Evolutionary conservation across 2,329 filamentous ascomycete genomes (phyloP), one percentile per base, ranked within the genome.

Genomic region (Chrysosphaeria jannelii): DNA sequence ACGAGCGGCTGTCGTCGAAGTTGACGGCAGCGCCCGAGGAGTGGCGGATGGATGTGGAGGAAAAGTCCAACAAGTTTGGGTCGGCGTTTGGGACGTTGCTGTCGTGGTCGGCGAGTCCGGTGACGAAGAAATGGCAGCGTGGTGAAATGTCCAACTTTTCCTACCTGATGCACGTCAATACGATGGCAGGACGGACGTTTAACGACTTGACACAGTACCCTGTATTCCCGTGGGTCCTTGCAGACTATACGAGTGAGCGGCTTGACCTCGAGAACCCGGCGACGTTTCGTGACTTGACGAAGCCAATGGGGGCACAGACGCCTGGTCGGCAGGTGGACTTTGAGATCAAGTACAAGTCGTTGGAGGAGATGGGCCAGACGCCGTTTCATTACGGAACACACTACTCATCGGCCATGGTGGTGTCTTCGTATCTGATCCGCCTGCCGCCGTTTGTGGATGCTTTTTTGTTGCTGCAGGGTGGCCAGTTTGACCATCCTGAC

Each of bases 71-170:
- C 33, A 53, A 54, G 1, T 56, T 97, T 18, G 75, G 81, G 0
- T 78, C 74, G 9, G 81, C 81, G 35, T 79, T 93, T 35, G 78
- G 75, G 12, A 90, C 67, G 31, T 74, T 91, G 8, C 93, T 97
- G 49, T 76, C 78, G 31, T 61, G 76, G 12, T 66, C 64, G 1
- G 59, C 72, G 0, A 79, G 78, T 32, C 74, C 79, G 7, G 66
- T 76, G 6, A 89, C 85, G 36, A 68, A 70, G 32, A 69, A 67
- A 40, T 97, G 85, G 85, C 59, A 85, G 28, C 70, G 67, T 39
- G 85, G 88, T 8, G 85, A 97, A 36, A 76, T 93, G 23, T 93
- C 81, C 9, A 97, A 97, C 41, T 97, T 97, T 36, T 78, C 93
- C 42, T 97, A 97, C 38, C 57, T 97, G 17, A 97, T 97, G 81